Evolutionary conservation across 1,284 basidiomycete species (phyloP), one percentile per base, ranked within the genome.

Genomic region (Ustilago crameri): DNA sequence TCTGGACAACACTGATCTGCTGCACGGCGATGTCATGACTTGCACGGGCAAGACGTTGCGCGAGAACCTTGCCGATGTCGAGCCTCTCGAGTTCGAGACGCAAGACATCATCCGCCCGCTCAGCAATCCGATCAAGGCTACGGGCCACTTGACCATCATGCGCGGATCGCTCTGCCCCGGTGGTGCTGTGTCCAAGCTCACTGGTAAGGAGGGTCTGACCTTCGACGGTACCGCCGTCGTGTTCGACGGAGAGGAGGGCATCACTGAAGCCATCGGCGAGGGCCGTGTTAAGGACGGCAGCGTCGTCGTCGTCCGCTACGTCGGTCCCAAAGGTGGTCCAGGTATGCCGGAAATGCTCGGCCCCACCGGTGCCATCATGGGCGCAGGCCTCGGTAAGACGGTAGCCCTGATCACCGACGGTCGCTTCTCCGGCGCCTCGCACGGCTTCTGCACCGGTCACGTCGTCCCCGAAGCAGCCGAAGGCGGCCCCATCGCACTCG

Each of bases 291-390:
- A 90, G 79, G 86, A 90, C 30, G 93, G 93, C 0, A 91, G 93
- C 85, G 92, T 95, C n/a, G 90, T 91, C 60, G 90, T 95, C 54
- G 86, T 95, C 78, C 87, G 93, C 48, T 95, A 95, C 82, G 88
- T 94, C 68, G 93, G 93, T 46, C 93, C 93, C 38, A 90, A 91
- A 84, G 93, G 93, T 61, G 93, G 93, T 53, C 93, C 93, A 88
- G 92, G 93, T 52, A 95, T 95, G 93, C 93, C 92, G 44, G 93
- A 95, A 85, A 95, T 95, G 93, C 87, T 95, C 53, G 94, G 94
- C 85, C 81, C 79, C 20, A 79, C 79, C 3, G 72, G 51, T 9
- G 73, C 79, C 4, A 78, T 81, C 48, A 80, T 81, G 78, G 95
- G 95, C 32, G 95, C 95, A 52, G 95, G 95, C 38, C 87, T 98